Evolutionary conservation across 495 filamentous ascomycete genomes (phyloP).

Genomic region (Extremus antarcticus): DNA sequence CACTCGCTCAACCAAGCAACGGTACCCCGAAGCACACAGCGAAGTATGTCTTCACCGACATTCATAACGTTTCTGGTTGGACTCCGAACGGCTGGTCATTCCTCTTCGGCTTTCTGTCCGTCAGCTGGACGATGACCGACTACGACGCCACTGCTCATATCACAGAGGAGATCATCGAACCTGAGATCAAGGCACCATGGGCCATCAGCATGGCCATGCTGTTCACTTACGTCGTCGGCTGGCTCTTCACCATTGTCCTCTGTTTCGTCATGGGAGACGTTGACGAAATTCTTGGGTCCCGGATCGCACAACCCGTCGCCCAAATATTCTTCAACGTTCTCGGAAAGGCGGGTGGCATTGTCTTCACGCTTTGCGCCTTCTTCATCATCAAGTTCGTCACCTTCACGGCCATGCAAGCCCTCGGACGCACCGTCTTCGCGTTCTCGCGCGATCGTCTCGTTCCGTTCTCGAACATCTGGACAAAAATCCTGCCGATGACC

Average conservation of each 20-base stretch:
- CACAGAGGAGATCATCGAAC: slow-evolving; percentile 51
- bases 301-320: slow-evolving; percentile 48
- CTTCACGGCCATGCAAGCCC: slow-evolving; percentile 51
- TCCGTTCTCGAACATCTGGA: slow-evolving; percentile 45
- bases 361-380: slow-evolving; percentile 50
- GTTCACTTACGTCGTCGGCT: slow-evolving; percentile 51
- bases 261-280: slow-evolving; percentile 50
- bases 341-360: slow-evolving; percentile 46
- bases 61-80: slow-evolving; percentile 47
- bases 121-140: slow-evolving; percentile 53
- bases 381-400: slow-evolving; percentile 48
- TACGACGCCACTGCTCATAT: slow-evolving; percentile 52
- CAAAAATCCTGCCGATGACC: slow-evolving; percentile 41
- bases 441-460: slow-evolving; percentile 50
- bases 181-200: slow-evolving; percentile 48
- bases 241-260: slow-evolving; percentile 53
- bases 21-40: slow-evolving; percentile 16
- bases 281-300: slow-evolving; percentile 33
- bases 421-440: slow-evolving; percentile 52
- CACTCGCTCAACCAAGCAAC: slow-evolving; percentile 21
- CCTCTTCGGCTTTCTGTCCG: slow-evolving; percentile 52
- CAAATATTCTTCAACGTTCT: slow-evolving; percentile 54
- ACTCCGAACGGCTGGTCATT: slow-evolving; percentile 47
- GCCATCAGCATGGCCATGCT: slow-evolving; percentile 49
- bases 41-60: slow-evolving; percentile 48